These are phyloP conservation scores for Cladophialophora exuberans DNA, from an alignment of 2,329 filamentous ascomycete species.

Conservation along the genomic window DNA sequence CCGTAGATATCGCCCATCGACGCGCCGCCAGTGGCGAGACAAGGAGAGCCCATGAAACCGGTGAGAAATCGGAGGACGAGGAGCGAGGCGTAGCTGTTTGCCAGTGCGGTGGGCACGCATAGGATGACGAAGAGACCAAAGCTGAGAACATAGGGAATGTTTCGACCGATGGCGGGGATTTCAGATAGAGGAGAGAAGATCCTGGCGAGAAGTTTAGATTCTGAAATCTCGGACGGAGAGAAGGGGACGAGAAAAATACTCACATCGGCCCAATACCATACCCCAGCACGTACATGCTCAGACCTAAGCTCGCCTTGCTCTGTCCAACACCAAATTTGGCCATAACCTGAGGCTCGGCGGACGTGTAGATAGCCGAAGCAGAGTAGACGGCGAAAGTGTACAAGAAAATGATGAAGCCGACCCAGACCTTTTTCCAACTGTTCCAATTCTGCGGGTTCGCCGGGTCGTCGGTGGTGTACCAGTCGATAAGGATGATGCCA, in stretches of 20 bases:
- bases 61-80: conserved; percentile 67
- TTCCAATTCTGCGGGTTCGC: conserved; percentile 54
- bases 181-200: conserved; percentile 69
- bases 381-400: conserved; percentile 46
- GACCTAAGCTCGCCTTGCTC: conserved; percentile 37
- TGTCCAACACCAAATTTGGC: conserved; percentile 36
- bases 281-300: conserved; percentile 41
- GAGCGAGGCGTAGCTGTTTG: conserved; percentile 65
- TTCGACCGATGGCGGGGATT: conserved; percentile 68
- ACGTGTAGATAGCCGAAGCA: conserved; percentile 40
- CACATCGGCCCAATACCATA: conserved; percentile 54
- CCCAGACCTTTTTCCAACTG: conserved; percentile 35
- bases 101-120: conserved; percentile 65
- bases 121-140: conserved; percentile 71
- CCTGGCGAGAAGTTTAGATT: not conserved
- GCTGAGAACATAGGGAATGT: conserved; percentile 68
- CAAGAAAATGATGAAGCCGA: conserved; percentile 25
- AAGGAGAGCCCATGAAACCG: conserved; percentile 69
- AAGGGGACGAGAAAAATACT: not conserved
- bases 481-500: conserved; percentile 42
- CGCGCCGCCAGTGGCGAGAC: conserved; percentile 61
- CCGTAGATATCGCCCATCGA: conserved; percentile 54
- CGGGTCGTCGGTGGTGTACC: conserved; percentile 55
- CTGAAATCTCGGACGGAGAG: not conserved
- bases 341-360: conserved; percentile 36